Evolutionary conservation across 179 eudicot species (phyloP).

Genomic region (Vitellaria paradoxa): DNA sequence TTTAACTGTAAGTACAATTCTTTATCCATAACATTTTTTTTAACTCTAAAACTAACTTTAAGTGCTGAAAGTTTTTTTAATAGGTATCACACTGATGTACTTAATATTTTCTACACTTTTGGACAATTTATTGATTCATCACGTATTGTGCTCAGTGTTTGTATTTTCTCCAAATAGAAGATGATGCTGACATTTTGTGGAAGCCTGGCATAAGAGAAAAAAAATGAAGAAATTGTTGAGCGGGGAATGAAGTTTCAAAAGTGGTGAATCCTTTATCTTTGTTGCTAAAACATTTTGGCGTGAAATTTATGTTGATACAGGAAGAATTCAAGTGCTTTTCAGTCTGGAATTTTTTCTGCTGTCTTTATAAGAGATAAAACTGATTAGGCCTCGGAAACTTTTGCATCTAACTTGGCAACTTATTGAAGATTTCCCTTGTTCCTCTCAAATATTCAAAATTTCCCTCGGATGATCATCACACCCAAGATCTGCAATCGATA

Average conservation of each 20-base stretch:
- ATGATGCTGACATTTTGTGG: conserved; percentile 72
- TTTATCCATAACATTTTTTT: too few species aligned
- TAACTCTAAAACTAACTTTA: too few species aligned
- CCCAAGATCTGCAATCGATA: too few species aligned
- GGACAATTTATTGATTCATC: too few species aligned
- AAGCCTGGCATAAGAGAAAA: conserved; percentile 54
- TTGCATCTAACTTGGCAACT: not conserved
- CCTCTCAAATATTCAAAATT: not conserved
- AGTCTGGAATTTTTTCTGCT: not conserved
- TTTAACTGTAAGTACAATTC: too few species aligned
- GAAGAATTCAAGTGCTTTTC: not conserved
- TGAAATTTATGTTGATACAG: not conserved
- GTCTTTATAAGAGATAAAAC: not conserved
- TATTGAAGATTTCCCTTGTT: not conserved
- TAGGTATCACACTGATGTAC: too few species aligned
- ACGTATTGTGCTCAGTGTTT: conserved; percentile 1
- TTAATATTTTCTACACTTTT: too few species aligned
- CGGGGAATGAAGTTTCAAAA: conserved; percentile 75
- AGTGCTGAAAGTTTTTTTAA: too few species aligned
- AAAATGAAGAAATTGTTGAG: conserved; percentile 51
- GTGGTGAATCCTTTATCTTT: conserved; percentile 39
- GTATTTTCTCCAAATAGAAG: conserved; percentile 58
- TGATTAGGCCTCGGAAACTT: not conserved
- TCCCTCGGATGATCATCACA: not conserved
- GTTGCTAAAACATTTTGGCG: not conserved